Percentiles rank a stretch among this genome's conserved stretches.
Conservation (phyloP, 768 basidiomycete genomes). For the Rhodotorula kratochvilovae region DNA sequence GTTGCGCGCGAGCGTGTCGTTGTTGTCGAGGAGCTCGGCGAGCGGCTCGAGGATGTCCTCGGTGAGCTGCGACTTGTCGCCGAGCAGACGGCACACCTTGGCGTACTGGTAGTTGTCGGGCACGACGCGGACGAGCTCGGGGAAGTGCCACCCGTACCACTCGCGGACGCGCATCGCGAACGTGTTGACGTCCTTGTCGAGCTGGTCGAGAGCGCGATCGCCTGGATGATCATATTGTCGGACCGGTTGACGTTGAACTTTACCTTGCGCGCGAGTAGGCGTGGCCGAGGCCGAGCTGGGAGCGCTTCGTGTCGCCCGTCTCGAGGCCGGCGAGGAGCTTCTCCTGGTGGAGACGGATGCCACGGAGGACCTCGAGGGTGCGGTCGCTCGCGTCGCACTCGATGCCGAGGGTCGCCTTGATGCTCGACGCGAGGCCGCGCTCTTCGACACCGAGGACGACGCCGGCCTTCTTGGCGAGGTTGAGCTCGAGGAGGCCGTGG, state of each 20-base stretch:
- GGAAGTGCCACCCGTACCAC: constrained; percentile 99
- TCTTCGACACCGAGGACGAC: constrained; percentile 78
- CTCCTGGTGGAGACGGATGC: constrained; percentile 82
- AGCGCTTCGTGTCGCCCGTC: constrained; percentile 78
- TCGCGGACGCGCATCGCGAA: constrained; percentile 97
- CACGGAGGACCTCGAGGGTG: constrained; percentile 79
- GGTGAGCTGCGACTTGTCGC: constrained; percentile 73
- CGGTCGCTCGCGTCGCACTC: constrained; percentile 76
- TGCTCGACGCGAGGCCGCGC: constrained; percentile 64
- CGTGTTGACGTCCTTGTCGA: constrained; percentile 99
- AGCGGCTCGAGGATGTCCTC: constrained; percentile 78
- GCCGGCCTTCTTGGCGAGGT: constrained; percentile 62
- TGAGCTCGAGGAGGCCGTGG: constrained; percentile 76
- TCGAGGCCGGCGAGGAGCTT: constrained; percentile 86
- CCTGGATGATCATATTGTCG: constrained; percentile 94
- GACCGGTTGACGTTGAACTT: constrained; percentile 91
- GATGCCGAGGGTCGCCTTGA: constrained; percentile 67
- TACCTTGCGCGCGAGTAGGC: constrained; percentile 92
- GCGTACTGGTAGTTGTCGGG: constrained; percentile 94
- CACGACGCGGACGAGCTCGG: constrained; percentile 87
- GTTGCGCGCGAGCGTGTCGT: constrained; percentile 80
- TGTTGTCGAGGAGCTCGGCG: constrained; percentile 72
- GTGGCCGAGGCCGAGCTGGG: constrained; percentile 94
- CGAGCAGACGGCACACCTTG: constrained; percentile 74
- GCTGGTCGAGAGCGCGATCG: constrained; percentile 93